phyloP scores from a whole-genome alignment of 805 yeast species.

The Candida xiaguanensis region DNA sequence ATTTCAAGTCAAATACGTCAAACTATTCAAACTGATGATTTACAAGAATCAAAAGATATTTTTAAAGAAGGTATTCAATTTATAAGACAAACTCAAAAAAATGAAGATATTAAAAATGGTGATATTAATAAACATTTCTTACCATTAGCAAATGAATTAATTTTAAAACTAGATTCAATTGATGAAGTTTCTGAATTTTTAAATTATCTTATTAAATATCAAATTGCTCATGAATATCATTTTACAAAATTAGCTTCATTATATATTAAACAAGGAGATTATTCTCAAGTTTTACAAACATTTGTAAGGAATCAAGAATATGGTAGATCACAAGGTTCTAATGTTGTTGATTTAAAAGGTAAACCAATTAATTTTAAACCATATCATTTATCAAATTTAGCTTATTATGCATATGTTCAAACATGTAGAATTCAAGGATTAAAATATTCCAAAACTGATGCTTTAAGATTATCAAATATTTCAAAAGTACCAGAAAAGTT shows the following conservation, averaged over 20 bases:
- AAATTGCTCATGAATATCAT: conserved; percentile 33
- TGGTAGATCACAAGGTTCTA: not conserved
- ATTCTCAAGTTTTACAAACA: conserved; percentile 21
- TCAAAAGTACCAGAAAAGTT: not conserved
- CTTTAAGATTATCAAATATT: conserved; percentile 2
- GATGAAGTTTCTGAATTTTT: conserved; percentile 17
- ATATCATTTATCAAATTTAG: conserved; percentile 19
- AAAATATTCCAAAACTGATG: conserved; percentile 2
- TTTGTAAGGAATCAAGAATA: conserved; percentile 1
- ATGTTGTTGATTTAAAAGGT: conserved; percentile 2
- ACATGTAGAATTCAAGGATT: conserved; percentile 22
- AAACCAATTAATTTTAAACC: conserved; percentile 3
- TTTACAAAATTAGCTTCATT: conserved; percentile 20
- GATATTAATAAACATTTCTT: conserved; percentile 25
- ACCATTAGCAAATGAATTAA: conserved; percentile 20
- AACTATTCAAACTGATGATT: conserved; percentile 18
- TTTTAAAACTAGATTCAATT: conserved; percentile 15
- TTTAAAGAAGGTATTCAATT: conserved; percentile 39
- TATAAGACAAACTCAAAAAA: conserved; percentile 33
- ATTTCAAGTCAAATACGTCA: conserved; percentile 28
- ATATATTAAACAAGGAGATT: conserved; percentile 15
- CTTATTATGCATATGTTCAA: conserved; percentile 32
- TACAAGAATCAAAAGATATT: conserved; percentile 31
- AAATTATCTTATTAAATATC: conserved; percentile 18
- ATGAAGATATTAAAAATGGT: conserved; percentile 25